Conservation (phyloP, 176 grass and related monocot genomes). For the Themeda triandra region DNA sequence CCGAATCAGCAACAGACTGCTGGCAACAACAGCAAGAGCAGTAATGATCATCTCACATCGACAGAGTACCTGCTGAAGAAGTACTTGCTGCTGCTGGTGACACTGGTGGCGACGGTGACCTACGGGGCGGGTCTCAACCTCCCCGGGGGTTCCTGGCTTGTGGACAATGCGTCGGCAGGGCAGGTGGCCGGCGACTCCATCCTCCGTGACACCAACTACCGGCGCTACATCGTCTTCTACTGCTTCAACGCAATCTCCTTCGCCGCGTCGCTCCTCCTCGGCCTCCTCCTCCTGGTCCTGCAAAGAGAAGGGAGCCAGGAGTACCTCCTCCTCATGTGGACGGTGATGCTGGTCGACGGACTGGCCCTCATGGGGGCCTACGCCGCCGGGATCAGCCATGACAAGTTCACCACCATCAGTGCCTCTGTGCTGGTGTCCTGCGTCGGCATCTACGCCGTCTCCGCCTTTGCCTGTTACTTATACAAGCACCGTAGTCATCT, state of each 20-base stretch:
- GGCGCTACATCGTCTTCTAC: background rate
- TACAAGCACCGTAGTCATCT: no score
- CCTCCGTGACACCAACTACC: background rate
- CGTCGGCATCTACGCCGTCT: background rate
- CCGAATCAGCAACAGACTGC: no score
- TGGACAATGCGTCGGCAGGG: background rate
- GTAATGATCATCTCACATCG: background rate
- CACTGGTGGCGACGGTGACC: conserved; percentile 15
- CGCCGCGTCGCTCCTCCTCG: background rate
- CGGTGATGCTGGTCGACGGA: background rate
- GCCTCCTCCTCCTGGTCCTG: no score
- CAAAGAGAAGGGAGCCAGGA: no score
- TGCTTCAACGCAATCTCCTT: background rate
- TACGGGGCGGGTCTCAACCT: conserved; percentile 23
- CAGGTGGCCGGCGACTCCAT: background rate
- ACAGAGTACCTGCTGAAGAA: background rate
- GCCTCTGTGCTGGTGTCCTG: background rate
- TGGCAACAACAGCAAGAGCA: no score
- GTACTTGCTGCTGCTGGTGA: conserved; percentile 20
- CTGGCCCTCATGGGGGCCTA: background rate
- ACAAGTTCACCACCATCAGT: background rate
- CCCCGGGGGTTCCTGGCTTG: conserved; percentile 21
- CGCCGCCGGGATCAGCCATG: background rate
- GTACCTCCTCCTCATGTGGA: no score
- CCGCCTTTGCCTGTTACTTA: no score